Conservation (phyloP, 352 stramenopile genomes). For the Globisporangium recalcitrans region DNA sequence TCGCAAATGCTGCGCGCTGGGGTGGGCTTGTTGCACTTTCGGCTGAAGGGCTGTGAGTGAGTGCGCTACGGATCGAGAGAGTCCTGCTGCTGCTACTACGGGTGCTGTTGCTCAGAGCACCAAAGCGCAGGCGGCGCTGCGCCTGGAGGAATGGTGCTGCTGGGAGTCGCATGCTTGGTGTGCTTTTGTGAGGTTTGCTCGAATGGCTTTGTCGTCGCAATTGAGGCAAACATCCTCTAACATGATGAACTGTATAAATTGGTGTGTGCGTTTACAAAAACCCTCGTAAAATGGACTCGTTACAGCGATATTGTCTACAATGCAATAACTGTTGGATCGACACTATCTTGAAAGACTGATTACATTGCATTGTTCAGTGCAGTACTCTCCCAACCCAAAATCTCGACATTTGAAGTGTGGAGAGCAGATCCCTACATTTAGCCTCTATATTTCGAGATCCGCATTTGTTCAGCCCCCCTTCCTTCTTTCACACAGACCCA, state of each 20-base stretch:
- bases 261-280: too few species aligned
- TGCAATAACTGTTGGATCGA: not conserved
- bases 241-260: not conserved
- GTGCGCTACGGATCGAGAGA: not conserved
- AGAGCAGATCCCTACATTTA: not conserved
- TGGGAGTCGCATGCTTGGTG: constrained; percentile 7
- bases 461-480: constrained; percentile 1
- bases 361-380: not conserved
- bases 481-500: not conserved
- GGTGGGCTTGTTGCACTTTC: not conserved
- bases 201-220: not conserved
- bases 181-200: constrained; percentile 3
- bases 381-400: not conserved
- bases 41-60: not conserved
- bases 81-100: too few species aligned
- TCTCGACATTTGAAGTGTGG: constrained; percentile 3
- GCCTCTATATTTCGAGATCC: constrained; percentile 5
- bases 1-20: constrained; percentile 5
- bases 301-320: not conserved
- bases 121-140: not conserved
- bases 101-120: not conserved
- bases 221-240: not conserved
- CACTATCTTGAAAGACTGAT: not conserved
- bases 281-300: too few species aligned
- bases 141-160: not conserved